Percentiles rank a stretch among this genome's conserved stretches.
These are phyloP conservation scores for Trametes elegans DNA, from an alignment of 768 basidiomycete genomes.

Conservation along the genomic window DNA sequence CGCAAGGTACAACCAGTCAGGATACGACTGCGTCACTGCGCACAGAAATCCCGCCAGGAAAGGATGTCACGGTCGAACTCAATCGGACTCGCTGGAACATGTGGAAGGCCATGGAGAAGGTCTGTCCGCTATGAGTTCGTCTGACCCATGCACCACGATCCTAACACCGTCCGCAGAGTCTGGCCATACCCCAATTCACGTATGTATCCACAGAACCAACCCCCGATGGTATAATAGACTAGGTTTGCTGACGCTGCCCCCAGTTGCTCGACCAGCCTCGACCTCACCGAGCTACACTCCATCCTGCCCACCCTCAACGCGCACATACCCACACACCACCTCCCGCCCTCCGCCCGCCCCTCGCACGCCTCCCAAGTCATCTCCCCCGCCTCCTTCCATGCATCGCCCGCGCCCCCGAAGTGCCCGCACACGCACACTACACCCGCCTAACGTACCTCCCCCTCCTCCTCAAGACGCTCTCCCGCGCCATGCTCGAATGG, in stretches of 20 bases:
- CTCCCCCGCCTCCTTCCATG: constrained; percentile 40
- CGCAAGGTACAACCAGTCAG: constrained; percentile 3
- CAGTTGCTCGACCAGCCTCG: constrained; percentile 73
- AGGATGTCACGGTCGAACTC: constrained; percentile 67
- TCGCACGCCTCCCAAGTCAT: constrained; percentile 34
- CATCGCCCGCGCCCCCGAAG: constrained; percentile 39
- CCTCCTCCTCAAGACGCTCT: constrained; percentile 78
- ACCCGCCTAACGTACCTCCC: constrained; percentile 78
- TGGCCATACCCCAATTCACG: constrained; percentile 87
- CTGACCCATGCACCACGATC: neutral
- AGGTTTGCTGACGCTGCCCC: too few species aligned
- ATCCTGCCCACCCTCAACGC: constrained; percentile 63
- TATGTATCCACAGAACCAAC: constrained; percentile 29
- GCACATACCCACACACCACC: constrained; percentile 62
- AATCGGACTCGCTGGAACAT: constrained; percentile 77
- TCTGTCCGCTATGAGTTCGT: constrained; percentile 24
- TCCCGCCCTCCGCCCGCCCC: constrained; percentile 42
- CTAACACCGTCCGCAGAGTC: constrained; percentile 47
- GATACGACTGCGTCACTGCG: constrained; percentile 1
- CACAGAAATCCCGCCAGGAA: constrained; percentile 12
- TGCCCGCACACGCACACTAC: constrained; percentile 57
- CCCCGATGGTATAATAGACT: too few species aligned
- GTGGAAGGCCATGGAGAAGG: constrained; percentile 91
- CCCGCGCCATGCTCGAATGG: constrained; percentile 80
- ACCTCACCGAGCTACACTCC: constrained; percentile 66